Evolutionary conservation across 495 filamentous ascomycete genomes (phyloP), one percentile per base, ranked within the genome.

Genomic region (Trichoderma reesei): DNA sequence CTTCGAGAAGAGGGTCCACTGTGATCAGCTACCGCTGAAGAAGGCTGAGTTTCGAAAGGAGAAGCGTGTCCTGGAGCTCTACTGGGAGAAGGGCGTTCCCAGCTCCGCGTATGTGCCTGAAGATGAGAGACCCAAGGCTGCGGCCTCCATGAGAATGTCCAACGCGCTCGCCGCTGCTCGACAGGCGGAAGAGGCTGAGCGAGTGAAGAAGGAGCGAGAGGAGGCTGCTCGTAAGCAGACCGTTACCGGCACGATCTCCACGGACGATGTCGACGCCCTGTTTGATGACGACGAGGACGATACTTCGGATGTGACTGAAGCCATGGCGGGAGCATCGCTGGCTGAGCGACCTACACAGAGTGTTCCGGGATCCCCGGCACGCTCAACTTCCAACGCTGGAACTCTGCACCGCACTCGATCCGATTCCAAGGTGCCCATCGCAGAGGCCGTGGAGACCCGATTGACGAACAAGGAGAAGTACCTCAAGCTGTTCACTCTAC

Each of bases 21-120:
- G 94, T 72, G 94, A 98, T 72, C 94, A 98, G 79, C 82, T 98
- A 67, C 94, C 94, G 14, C 79, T 98, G 66, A 96, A 97, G 84
- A 98, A 98, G 81, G 94, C 94, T 20, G 94, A 98, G 73, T 98
- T 91, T 74, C 86, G 96, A 72, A 98, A 97, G 82, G 90, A 93
- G 69, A 88, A 90, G 74, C 86, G 94, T 64, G 83, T 97, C 37
- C 79, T 98, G 60, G 94, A 98, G 75, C 83, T 98, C 5, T 98
- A 96, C 79, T 98, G 94, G 94, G 94, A 98, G 85, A 98, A 98
- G 83, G 94, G 94, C 63, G 90, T 97, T 34, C 92, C 93, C 33
- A 97, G 93, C 31, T 96, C 92, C 34, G 90, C 92, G 14, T 98
- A 96, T 68, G 88, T 98, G 64, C 95, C 94, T 7, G 94, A 98